Evolutionary conservation across 1,284 basidiomycete species (phyloP), one percentile per base, ranked within the genome.

Genomic region (Heliocybe sulcata): DNA sequence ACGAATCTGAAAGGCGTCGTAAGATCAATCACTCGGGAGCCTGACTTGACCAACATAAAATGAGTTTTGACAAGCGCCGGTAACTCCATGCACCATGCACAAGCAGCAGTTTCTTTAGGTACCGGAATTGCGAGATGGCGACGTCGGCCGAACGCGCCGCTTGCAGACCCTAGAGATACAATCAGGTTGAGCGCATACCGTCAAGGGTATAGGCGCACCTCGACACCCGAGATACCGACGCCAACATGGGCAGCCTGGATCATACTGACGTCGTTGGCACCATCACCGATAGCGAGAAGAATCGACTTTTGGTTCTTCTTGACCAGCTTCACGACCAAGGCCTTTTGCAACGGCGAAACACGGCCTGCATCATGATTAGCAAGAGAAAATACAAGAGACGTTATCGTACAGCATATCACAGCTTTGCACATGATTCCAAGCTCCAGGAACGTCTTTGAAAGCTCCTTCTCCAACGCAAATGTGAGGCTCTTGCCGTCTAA

Each of bases 1-100:
- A 95, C 0, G 92, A 95, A 71, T 88, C 92, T 94, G 61, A 11
- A 35, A 29, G n/a, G 3, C 22, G 3, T 11, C 33, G 33, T 38
- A 33, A 35, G 33, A 35, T 31, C 20, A 27, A 27, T 26, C 47
- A 45, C 22, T 3, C 19, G 50, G 23, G 20, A 19, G 3, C 12
- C 12, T 2, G 14, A 45, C 45, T 20, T 64, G 16, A 76, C 89
- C 55, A 63, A 94, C 92, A 96, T 16, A 99, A 77, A 65, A 99
- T 94, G 59, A 99, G 82, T 69, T 98, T 99, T 27, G 93, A 95
- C 58, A 99, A 69, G 22, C 97, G 81, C 58, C 93, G 88, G 69
- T 99, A 99, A 71, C 93, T 97, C 97, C 97, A 99, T 2, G 94
- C 89, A 3, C 97, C 97, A 67, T 99, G 97, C 1, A 99, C 97